Percentiles rank a stretch among this genome's conserved stretches.
Evolutionary conservation across 345 rosid genomes (phyloP).

Genomic region (Aegle marmelos): DNA sequence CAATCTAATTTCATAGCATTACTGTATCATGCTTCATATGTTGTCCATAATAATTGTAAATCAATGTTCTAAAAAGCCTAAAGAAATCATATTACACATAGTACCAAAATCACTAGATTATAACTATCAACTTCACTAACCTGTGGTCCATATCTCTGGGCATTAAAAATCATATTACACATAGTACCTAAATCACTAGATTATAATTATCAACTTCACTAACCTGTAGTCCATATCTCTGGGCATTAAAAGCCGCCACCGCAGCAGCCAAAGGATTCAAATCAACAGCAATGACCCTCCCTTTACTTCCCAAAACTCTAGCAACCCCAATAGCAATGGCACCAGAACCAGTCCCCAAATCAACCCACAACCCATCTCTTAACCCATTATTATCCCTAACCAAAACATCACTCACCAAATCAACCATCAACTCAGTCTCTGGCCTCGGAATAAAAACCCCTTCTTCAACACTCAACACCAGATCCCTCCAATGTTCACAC

Average conservation of each 20-base stretch:
- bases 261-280: constrained; percentile 61
- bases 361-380: constrained; percentile 70
- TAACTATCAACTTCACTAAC: constrained; percentile 28
- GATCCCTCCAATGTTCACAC: constrained; percentile 91
- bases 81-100: not conserved
- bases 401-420: constrained; percentile 47
- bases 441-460: constrained; percentile 95
- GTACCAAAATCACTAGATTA: not conserved
- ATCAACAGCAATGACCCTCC: constrained; percentile 75
- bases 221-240: constrained; percentile 70
- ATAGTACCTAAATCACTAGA: not conserved
- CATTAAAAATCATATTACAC: constrained; percentile 46
- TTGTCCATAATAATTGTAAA: not conserved
- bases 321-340: constrained; percentile 83
- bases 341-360: constrained; percentile 88
- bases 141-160: constrained; percentile 64
- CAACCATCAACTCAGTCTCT: constrained; percentile 76
- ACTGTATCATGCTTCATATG: not conserved
- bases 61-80: not conserved
- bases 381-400: constrained; percentile 28
- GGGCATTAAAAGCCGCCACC: constrained; percentile 62
- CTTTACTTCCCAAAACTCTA: constrained; percentile 35
- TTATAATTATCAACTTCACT: constrained; percentile 9
- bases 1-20: not conserved
- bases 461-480: constrained; percentile 81